phyloP scores from a whole-genome alignment of 148 eudicot genomes.

The Rheum nobile region DNA sequence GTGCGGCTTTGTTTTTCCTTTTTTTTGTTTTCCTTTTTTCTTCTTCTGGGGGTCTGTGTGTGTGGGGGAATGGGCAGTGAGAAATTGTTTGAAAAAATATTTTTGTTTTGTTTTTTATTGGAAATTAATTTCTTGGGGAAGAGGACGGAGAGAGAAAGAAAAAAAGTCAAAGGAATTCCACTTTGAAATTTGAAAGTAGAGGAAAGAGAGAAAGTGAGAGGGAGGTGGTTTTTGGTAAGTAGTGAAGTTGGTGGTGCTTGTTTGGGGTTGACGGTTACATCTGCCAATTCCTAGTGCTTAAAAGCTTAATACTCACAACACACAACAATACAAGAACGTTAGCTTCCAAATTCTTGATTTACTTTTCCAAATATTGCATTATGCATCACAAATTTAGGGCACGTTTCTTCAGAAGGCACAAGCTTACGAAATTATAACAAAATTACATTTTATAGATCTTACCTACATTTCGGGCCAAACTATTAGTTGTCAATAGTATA shows the following conservation, averaged over 20 bases:
- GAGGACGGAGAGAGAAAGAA: neutral
- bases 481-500: too few relatives aligned
- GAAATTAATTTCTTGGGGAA: neutral
- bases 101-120: neutral
- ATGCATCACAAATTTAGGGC: neutral
- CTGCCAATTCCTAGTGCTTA: neutral
- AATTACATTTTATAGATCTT: too few relatives aligned
- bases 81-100: neutral
- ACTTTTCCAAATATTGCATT: neutral
- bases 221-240: neutral
- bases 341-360: neutral
- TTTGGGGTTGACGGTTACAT: neutral
- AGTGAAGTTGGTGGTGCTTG: neutral
- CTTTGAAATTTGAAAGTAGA: slow-evolving; percentile 4
- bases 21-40: neutral
- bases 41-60: neutral
- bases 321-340: neutral
- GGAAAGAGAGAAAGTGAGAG: neutral
- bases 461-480: too few relatives aligned
- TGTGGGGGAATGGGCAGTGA: slow-evolving; percentile 3
- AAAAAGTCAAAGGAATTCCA: slow-evolving; percentile 5
- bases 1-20: neutral
- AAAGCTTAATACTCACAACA: neutral
- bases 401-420: too few relatives aligned
- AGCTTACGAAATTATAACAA: too few relatives aligned